Evolutionary conservation across 2,329 filamentous ascomycete species (phyloP), one percentile per base, ranked within the genome.

Genomic region (Dactylellina parvicollis): DNA sequence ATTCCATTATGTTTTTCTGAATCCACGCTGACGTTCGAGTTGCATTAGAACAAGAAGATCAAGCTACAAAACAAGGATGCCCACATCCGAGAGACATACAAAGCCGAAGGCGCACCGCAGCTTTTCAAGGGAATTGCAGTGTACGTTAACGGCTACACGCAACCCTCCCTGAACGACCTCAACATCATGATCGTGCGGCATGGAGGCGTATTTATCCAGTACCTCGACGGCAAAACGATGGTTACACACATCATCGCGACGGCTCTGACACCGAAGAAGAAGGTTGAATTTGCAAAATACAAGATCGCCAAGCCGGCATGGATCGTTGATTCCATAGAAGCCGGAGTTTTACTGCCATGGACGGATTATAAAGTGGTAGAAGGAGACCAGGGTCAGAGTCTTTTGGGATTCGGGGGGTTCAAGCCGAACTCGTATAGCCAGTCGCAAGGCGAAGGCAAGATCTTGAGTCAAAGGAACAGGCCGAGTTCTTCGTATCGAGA

Each of bases 181-280:
- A 94, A 96, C 82, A 88, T 85, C 59, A 85, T 96, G 72, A 90
- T 99, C 64, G 94, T 99, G 16, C 87, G 90, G 77, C 89, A 98
- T 86, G 95, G 95, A n/a, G 96, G 93, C 30, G 91, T 90, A 0
- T 98, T 96, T 77, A 85, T 97, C 74, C 95, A 99, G 80, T 98
- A 98, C 78, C 83, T 99, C 9, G 93, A 97, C 80, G 90, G 89
- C 36, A 99, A 99, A 83, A 98, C 94, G 0, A 90, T 90, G 79
- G 94, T 92, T 0, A 99, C 96, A 0, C 94, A 99, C 80, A 96
- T 99, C 76, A 92, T 99, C 77, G 93, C 94, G 2, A 94, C 92
- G 57, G 90, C 87, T 59, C 83, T 99, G 20, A 95, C 95, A 0
- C 93, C 92, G 0, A 98, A 97, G 82, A 99, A 99, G 81, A 88